Evolutionary conservation across 2,329 filamentous ascomycete species (phyloP).

Genomic region (Ilyonectria sp.): DNA sequence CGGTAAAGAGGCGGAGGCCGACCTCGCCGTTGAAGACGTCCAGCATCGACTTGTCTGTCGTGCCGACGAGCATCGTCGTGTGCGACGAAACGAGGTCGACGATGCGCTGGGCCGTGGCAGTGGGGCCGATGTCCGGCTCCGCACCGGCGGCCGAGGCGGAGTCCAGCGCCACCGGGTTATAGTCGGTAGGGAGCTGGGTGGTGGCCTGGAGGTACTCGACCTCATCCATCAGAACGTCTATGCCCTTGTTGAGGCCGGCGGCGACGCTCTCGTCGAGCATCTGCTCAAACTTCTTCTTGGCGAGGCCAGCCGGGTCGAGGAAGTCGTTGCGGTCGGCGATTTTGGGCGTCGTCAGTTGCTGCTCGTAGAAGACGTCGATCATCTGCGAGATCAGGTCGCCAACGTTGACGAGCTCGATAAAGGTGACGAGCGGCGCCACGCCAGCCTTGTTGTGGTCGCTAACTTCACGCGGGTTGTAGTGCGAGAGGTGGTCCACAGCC

Average conservation of each 20-base stretch:
- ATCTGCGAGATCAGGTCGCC: conserved; percentile 98
- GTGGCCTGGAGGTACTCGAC: conserved; percentile 96
- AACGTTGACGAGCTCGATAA: conserved; percentile 97
- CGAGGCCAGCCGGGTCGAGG: conserved; percentile 89
- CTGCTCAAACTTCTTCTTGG: conserved; percentile 98
- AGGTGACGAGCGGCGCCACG: conserved; percentile 93
- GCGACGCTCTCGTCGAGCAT: conserved; percentile 98
- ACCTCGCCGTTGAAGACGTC: conserved; percentile 99
- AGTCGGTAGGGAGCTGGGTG: conserved; percentile 88
- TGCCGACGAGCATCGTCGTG: conserved; percentile 92
- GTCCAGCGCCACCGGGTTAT: conserved; percentile 74
- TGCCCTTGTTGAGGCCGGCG: conserved; percentile 95
- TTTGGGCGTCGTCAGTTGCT: conserved; percentile 87
- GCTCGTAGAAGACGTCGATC: conserved; percentile 98
- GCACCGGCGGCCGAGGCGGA: conserved; percentile 44
- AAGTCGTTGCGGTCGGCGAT: conserved; percentile 96
- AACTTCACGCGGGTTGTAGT: conserved; percentile 90
- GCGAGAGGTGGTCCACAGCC: conserved; percentile 90
- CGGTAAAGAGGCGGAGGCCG: conserved; percentile 90
- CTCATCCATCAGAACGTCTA: conserved; percentile 98
- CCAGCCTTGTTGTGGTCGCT: conserved; percentile 79
- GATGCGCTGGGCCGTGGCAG: conserved; percentile 82
- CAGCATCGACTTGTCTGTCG: conserved; percentile 97
- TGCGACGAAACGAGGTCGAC: conserved; percentile 90
- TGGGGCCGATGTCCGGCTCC: conserved; percentile 74